phyloP scores from a whole-genome alignment of 1,284 basidiomycete species.

The Cryptococcus floricola region DNA sequence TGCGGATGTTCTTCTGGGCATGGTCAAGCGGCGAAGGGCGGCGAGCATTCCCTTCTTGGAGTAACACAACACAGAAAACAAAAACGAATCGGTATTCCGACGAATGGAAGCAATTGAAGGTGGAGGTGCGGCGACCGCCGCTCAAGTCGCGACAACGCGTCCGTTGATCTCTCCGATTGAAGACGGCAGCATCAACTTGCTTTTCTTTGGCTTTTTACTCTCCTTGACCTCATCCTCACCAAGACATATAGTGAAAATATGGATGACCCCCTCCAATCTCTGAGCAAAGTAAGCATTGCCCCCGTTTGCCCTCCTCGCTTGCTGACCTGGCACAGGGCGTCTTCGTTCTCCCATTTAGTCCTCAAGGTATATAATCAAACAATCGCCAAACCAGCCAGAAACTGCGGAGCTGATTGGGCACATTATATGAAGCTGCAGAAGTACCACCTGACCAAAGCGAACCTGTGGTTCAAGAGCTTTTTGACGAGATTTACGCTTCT shows the following conservation, averaged over 20 bases:
- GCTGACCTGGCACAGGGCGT: not conserved
- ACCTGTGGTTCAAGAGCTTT: not conserved
- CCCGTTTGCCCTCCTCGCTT: constrained; percentile 32
- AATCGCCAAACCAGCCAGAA: not conserved
- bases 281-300: constrained; percentile 27
- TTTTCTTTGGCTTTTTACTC: too few relatives aligned
- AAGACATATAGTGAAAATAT: constrained; percentile 1
- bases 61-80: not conserved
- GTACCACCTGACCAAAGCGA: not conserved
- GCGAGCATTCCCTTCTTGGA: not conserved
- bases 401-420: constrained; percentile 10
- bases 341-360: not conserved
- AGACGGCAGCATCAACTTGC: too few relatives aligned
- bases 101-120: not conserved
- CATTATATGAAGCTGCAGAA: constrained; percentile 9
- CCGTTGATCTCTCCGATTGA: too few relatives aligned
- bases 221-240: too few relatives aligned
- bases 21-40: not conserved
- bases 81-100: not conserved
- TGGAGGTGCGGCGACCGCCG: not conserved
- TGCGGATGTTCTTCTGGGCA: not conserved
- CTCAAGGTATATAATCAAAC: constrained; percentile 1
- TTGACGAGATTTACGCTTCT: constrained; percentile 22
- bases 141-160: too few relatives aligned
- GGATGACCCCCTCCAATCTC: constrained; percentile 30